Evolutionary conservation across 805 yeast genomes (phyloP).

Genomic region (Candida sanyiensis): DNA sequence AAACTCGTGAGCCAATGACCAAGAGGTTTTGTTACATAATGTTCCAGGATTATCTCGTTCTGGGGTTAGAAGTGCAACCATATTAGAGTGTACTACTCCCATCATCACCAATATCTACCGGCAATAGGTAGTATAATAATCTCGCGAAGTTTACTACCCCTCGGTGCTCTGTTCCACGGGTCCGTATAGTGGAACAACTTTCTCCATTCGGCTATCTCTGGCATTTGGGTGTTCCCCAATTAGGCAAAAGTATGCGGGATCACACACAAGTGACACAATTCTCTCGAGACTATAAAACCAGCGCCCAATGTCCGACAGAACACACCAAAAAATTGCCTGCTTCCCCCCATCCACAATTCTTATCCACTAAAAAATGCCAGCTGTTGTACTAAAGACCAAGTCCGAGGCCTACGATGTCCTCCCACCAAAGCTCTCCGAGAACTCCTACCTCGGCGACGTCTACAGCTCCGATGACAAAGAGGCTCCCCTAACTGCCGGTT

Average conservation of each 20-base stretch:
- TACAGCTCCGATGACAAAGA: conserved; percentile 53
- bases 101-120: no score
- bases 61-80: no score
- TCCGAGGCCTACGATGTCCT: conserved; percentile 48
- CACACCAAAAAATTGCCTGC: neutral
- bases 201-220: neutral
- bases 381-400: conserved; percentile 38
- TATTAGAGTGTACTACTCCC: no score
- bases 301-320: no score
- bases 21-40: no score
- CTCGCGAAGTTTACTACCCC: no score
- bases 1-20: no score
- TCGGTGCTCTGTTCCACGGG: neutral
- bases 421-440: conserved; percentile 60
- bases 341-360: neutral
- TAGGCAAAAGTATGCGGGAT: conserved; percentile 1
- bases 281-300: neutral
- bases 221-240: no score
- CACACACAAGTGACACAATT: conserved; percentile 1
- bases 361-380: conserved; percentile 5
- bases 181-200: neutral
- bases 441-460: conserved; percentile 61
- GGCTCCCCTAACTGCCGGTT: conserved; percentile 54
- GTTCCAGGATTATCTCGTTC: no score
- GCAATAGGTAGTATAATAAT: no score